Conservation (phyloP, 2,329 filamentous ascomycete species). For the Thelonectria discophora region DNA sequence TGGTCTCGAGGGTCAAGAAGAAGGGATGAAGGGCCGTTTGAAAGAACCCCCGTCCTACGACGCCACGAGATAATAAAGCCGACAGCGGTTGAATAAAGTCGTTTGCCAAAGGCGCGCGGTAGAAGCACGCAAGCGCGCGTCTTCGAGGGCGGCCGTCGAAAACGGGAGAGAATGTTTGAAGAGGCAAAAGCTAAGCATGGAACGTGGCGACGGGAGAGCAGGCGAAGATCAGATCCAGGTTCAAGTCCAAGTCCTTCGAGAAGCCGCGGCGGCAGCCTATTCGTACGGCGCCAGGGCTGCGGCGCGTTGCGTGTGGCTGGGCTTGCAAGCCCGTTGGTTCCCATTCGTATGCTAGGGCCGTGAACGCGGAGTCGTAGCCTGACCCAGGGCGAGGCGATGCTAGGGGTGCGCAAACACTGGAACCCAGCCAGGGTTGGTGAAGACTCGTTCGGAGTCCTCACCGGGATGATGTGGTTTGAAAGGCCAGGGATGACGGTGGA, state of each 20-base stretch:
- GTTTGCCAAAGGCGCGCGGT: slow-evolving; percentile 28
- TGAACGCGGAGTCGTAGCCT: slow-evolving; percentile 22
- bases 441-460: slow-evolving; percentile 6
- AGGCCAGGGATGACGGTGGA: slow-evolving; percentile 13
- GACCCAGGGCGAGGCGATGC: slow-evolving; percentile 24
- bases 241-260: slow-evolving; percentile 16
- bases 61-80: slow-evolving; percentile 5
- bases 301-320: slow-evolving; percentile 26
- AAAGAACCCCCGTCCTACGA: slow-evolving; percentile 24
- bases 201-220: slow-evolving; percentile 20
- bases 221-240: slow-evolving; percentile 25
- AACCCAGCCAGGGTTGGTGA: slow-evolving; percentile 24
- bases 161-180: slow-evolving; percentile 31
- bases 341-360: slow-evolving; percentile 17
- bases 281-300: slow-evolving; percentile 10
- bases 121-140: slow-evolving; percentile 32
- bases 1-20: slow-evolving; percentile 19
- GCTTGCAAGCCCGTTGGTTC: slow-evolving; percentile 24
- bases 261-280: slow-evolving; percentile 20
- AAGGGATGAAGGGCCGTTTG: slow-evolving; percentile 13
- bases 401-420: slow-evolving; percentile 28
- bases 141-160: slow-evolving; percentile 26
- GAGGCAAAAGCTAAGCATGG: slow-evolving; percentile 31
- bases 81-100: slow-evolving; percentile 17
- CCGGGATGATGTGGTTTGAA: slow-evolving; percentile 6